These are phyloP conservation scores for Aspergillus awamori DNA, from an alignment of 2,329 filamentous ascomycete genomes.

Conservation along the genomic window DNA sequence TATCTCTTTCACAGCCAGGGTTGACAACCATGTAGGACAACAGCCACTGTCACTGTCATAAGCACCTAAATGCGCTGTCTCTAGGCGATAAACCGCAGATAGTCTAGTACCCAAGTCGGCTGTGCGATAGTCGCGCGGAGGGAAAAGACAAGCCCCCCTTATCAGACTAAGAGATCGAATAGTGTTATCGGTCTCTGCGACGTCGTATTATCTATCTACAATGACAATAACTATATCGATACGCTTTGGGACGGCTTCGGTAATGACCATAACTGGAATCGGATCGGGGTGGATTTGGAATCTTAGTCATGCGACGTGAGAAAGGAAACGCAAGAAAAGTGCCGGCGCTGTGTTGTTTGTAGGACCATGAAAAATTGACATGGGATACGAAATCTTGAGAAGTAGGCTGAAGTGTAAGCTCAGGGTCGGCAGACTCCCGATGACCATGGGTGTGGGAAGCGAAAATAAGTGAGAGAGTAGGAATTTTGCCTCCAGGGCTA, in stretches of 20 bases:
- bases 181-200: neutral
- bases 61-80: constrained; percentile 7
- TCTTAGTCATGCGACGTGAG: constrained; percentile 1
- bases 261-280: neutral
- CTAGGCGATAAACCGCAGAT: neutral
- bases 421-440: neutral
- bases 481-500: neutral
- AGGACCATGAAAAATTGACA: no score
- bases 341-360: neutral
- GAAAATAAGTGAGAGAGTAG: neutral
- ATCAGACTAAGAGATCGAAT: neutral
- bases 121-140: neutral
- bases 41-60: constrained; percentile 7
- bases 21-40: constrained; percentile 7
- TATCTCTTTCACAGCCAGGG: neutral
- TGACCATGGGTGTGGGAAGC: neutral
- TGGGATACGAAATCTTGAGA: neutral
- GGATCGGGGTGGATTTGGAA: neutral
- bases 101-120: neutral
- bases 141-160: neutral
- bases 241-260: neutral
- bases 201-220: neutral
- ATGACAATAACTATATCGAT: neutral
- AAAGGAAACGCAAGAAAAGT: neutral
- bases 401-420: neutral